These are phyloP conservation scores for Abrus pulchellus DNA, from an alignment of 306 rosid species.

Conservation along the genomic window DNA sequence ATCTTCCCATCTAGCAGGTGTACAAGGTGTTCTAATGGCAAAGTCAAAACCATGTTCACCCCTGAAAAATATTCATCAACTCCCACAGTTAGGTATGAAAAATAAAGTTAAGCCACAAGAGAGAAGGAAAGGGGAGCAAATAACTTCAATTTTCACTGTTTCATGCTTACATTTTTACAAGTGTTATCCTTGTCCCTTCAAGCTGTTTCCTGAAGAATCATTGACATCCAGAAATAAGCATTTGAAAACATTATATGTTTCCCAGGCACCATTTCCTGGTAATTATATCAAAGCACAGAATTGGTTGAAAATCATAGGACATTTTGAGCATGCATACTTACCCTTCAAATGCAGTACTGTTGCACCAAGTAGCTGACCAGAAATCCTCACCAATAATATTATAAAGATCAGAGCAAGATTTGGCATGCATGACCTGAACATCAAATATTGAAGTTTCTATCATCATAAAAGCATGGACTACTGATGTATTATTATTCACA, in stretches of 20 bases:
- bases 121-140: conserved; percentile 33
- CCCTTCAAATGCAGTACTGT: conserved; percentile 91
- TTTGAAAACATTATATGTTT: conserved; percentile 30
- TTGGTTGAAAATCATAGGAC: too few relatives aligned
- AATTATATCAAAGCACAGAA: too few relatives aligned
- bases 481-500: conserved; percentile 8
- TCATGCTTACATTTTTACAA: conserved; percentile 70
- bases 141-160: conserved; percentile 34
- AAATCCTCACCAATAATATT: conserved; percentile 87
- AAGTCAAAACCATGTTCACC: conserved; percentile 84
- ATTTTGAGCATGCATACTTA: conserved; percentile 45
- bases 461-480: background rate
- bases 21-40: conserved; percentile 90
- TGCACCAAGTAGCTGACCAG: conserved; percentile 96
- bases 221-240: conserved; percentile 49
- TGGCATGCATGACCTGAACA: conserved; percentile 80
- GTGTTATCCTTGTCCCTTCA: conserved; percentile 93
- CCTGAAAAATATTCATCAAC: conserved; percentile 59
- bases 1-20: conserved; percentile 91
- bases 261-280: conserved; percentile 29
- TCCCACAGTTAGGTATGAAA: conserved; percentile 30
- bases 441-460: conserved; percentile 37
- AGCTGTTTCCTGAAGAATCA: conserved; percentile 89
- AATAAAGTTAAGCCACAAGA: conserved; percentile 3
- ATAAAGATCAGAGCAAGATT: conserved; percentile 89